Conservation (phyloP, 176 grass and related monocot genomes). For the Aechmea fasciata region DNA sequence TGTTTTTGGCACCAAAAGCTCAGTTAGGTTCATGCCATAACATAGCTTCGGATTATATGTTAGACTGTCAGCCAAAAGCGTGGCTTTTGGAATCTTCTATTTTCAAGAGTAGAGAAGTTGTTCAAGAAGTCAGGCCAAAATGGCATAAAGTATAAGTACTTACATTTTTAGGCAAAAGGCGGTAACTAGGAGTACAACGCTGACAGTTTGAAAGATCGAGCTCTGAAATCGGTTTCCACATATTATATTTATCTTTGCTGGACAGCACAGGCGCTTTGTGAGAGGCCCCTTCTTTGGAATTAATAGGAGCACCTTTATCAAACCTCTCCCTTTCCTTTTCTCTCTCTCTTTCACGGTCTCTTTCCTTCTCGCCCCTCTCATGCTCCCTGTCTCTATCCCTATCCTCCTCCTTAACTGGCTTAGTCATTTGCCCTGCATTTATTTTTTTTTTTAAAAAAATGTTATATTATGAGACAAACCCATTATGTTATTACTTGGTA, state of each 20-base stretch:
- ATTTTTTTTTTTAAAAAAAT: not conserved
- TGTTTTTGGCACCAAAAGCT: too few relatives aligned
- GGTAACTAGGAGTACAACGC: conserved; percentile 67
- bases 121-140: not conserved
- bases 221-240: conserved; percentile 70
- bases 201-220: conserved; percentile 71
- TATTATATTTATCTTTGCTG: conserved; percentile 61
- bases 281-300: conserved; percentile 31
- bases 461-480: conserved; percentile 5
- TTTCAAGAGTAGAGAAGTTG: too few relatives aligned
- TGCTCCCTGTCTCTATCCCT: conserved; percentile 53
- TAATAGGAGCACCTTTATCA: conserved; percentile 34
- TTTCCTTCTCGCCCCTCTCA: conserved; percentile 46
- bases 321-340: conserved; percentile 43
- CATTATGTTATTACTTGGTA: not conserved
- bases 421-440: conserved; percentile 40
- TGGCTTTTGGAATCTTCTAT: too few relatives aligned
- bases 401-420: conserved; percentile 31
- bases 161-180: conserved; percentile 73
- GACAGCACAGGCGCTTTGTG: conserved; percentile 32
- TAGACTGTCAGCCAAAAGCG: too few relatives aligned
- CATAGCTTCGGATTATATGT: too few relatives aligned
- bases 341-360: conserved; percentile 35
- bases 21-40: too few relatives aligned
- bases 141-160: conserved; percentile 3